Base-by-base conservation (phyloP, 2,329 filamentous ascomycete genomes). In the Aspergillus sp. region DNA sequence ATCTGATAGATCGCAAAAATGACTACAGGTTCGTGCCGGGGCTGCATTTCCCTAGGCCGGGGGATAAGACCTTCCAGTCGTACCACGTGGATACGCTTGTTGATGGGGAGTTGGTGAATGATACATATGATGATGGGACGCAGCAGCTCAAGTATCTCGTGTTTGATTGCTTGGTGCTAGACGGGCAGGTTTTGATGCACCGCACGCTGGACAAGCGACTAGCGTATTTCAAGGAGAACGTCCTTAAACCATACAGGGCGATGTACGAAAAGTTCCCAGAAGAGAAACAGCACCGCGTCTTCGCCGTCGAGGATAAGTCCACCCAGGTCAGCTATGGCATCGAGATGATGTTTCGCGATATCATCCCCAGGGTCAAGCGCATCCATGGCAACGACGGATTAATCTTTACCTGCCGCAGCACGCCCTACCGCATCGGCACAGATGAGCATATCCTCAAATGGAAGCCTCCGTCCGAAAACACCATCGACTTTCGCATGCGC, bases 1-100 rank as follows among this genome's bases (percentile, higher is more conserved):
- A 95, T 73, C 78, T 98, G 48, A 95, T 98, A 71, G 91, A 98
- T 72, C 89, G 93, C 63, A 95, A 90, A 72, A 97, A 98, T 72
- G 90, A 97, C 67, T 98, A 93, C 75, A 95, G 91, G 80, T 89
- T 80, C 62, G 82, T 97, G 51, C 79, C 81, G 25, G 76, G 79
- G 52, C 78, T 97, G 20, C 89, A 95, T 67, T 90, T 97, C 58
- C 93, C 93, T 0, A 74, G 85, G 19, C 81, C 81, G 33, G 74
- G 79, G 39, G 79, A 86, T 55, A 72, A 74, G 0, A 77, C 80
- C 9, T 74, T 70, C 52, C 70, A 75, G 39, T 77, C 74, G 12
- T 96, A 88, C 65, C 90, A 97, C 64, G 80, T 76, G 12, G 80
- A 82, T 51, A 97, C 93, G 0, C 73, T 98, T 25, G 78, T 97